Base-by-base conservation (phyloP, 2,329 filamentous ascomycete genomes). In the Pleoardoris graminearum region DNA sequence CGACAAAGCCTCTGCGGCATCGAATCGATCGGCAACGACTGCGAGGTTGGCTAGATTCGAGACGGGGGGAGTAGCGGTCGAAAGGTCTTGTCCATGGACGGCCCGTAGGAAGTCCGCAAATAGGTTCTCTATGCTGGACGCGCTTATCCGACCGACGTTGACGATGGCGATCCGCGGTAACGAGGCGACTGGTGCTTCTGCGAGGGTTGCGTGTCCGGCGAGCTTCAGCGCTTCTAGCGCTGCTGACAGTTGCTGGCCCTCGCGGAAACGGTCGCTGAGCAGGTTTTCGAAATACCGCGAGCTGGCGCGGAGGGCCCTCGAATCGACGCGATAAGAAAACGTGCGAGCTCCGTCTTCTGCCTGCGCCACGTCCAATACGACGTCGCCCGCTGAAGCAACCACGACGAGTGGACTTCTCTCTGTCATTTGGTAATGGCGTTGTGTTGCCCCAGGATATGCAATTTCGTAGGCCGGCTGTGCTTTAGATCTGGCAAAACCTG, bases 1-100 rank as follows among this genome's bases (percentile, higher is more conserved):
- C 7, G 81, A 77, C 1, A 90, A 78, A 10, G 77, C 68, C 2
- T 77, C 69, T 1, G 84, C 73, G 54, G 86, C 87, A 72, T 88
- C 86, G 71, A 90, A 91, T 38, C 87, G 83, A 69, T 91, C 89
- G 8, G 88, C 87, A 50, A 90, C 80, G 46, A 90, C 80, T 35
- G 86, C 84, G 35, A 91, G 75, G 1, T 86, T 87, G 12, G 85
- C 82, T 10, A 89, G 77, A 58, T 87, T 87, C 6, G 82, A 74
- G 58, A 89, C 79, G 14, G 80, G 81, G 17, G 80, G 76, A 1
- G 66, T 71, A 1, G 69, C 46, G 4, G 68, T 72, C 8, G 58
- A 72, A 32, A 77, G 70, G 32, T 82, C 79, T 42, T 75, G 74
- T 19, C 79, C 79, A 66, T 91, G 88, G 16, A 90, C 75, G 16